Base-by-base conservation (phyloP, 1,139 yeast species). In the Torulaspora globosa region DNA sequence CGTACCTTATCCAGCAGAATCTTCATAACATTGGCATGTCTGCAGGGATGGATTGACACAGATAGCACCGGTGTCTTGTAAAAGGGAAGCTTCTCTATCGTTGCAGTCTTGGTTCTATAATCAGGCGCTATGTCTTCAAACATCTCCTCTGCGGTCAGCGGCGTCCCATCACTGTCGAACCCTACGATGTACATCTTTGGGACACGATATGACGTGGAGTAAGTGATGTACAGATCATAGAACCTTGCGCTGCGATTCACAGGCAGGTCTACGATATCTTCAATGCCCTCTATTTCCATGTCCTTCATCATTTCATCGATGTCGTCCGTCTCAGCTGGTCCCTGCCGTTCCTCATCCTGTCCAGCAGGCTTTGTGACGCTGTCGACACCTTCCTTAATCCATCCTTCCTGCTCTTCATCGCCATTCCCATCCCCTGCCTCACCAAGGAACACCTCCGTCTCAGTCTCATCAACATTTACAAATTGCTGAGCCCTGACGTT, bases 121-220 rank as follows among this genome's bases (percentile, higher is more conserved):
- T 92, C 99, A 30, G 84, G 78, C 9, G 90, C 79, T 43, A 92
- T 88, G 64, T 92, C 99, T 60, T 90, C 94, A 69, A 89, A 89
- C 97, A 92, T 92, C 59, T 86, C 84, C 28, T 81, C 73, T 1
- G 98, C 97, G 21, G 85, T 73, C 29, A 92, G 70, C 1, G 98
- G 98, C 14, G 82, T 76, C 0, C 98, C 97, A 51, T 84, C 79
- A 14, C 81, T 74, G 59, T 80, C 82, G 70, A 82, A 92, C 0
- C 99, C 99, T 15, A 88, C 88, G 44, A 92, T 70, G 60, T 89
- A 94, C 75, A 94, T 75, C 71, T 94, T 89, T 30, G 99, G 99
- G 6, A 94, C 98, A 36, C 97, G 75, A 65, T 92, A 92, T 2
- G 96, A 86, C 0, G 98, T 90, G 16, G 96, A 88, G 65, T 92